phyloP scores from a whole-genome alignment of 129 eudicot genomes.

The Cynara cardunculus region DNA sequence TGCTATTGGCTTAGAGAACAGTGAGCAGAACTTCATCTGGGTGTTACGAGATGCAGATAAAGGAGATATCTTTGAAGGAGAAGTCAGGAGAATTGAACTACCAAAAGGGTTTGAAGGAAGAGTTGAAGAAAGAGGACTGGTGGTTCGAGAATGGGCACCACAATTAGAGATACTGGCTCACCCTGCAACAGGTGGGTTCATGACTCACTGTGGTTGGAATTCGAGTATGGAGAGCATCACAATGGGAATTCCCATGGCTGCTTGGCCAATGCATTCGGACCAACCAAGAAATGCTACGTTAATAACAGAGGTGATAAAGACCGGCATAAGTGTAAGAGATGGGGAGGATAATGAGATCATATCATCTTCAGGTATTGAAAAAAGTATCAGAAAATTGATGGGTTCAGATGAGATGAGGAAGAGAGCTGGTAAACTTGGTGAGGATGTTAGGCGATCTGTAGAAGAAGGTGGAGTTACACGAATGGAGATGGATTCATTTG shows the following conservation, averaged over 20 bases:
- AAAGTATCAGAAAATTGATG: constrained; percentile 15
- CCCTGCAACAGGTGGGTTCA: constrained; percentile 9
- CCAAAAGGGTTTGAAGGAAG: constrained; percentile 22
- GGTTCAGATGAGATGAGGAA: constrained; percentile 7
- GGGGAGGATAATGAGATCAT: constrained; percentile 11
- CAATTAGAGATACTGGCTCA: constrained; percentile 26
- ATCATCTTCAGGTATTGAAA: not conserved
- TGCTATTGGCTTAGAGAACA: constrained; percentile 29
- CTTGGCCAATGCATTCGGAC: constrained; percentile 46
- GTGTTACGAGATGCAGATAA: constrained; percentile 28
- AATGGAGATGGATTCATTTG: constrained; percentile 17
- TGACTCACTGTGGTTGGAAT: constrained; percentile 43
- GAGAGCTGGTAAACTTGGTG: constrained; percentile 1
- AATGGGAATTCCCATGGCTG: constrained; percentile 32
- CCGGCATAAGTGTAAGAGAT: constrained; percentile 9
- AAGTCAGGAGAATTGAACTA: not conserved
- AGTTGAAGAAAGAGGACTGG: constrained; percentile 2
- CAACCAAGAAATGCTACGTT: constrained; percentile 27
- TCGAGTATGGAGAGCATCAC: constrained; percentile 33
- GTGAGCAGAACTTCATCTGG: constrained; percentile 32
- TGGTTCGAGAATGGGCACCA: constrained; percentile 24
- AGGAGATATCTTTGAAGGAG: constrained; percentile 6
- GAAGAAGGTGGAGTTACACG: constrained; percentile 3
- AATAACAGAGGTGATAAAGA: constrained; percentile 1
- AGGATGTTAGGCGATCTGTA: not conserved